Base-by-base conservation (phyloP, 2,329 filamentous ascomycete species). In the Bretziella fagacearum region DNA sequence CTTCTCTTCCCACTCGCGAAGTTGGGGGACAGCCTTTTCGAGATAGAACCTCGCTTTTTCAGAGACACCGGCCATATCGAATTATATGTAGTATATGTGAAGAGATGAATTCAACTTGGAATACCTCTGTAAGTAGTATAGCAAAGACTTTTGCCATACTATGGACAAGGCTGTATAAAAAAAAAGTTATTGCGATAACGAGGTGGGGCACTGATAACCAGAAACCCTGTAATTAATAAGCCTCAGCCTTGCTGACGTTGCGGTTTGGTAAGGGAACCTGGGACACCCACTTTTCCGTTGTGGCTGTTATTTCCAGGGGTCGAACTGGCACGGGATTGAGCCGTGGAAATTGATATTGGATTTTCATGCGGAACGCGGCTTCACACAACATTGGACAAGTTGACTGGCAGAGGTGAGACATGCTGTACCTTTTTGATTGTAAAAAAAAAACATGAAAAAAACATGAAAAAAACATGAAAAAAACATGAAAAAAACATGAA, bases 21-120 rank as follows among this genome's bases (percentile, higher is more conserved):
- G 73, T 62, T 96, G 87, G 13, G 87, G 85, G 36, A 95, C 84
- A 2, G 83, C 81, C 55, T 89, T 81, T 67, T 98, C 91, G 53
- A 96, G 74, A 63, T 84, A 95, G 65, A 89, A 96, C 50, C 89
- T 84, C 48, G 89, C 91, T 65, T 95, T 96, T 59, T 96, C 91
- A 53, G 83, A 81, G 50, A 91, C 80, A 35, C 77, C 81, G 1
- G 86, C 75, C 85, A 94, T 93, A 51, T 44, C 54, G 33, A 26
- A 33, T 46, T 41, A n/a, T 44, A n/a, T n/a, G n/a, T n/a, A n/a
- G 5, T 23, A 13, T n/a, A n/a, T n/a, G n/a, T n/a, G n/a, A n/a
- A n/a, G n/a, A n/a, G n/a, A n/a, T n/a, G n/a, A n/a, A n/a, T n/a
- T n/a, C n/a, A n/a, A n/a, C n/a, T n/a, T n/a, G n/a, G n/a, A n/a